These are phyloP conservation scores for Vitis labrusca DNA, from an alignment of 164 flowering plant genomes.

Conservation along the genomic window DNA sequence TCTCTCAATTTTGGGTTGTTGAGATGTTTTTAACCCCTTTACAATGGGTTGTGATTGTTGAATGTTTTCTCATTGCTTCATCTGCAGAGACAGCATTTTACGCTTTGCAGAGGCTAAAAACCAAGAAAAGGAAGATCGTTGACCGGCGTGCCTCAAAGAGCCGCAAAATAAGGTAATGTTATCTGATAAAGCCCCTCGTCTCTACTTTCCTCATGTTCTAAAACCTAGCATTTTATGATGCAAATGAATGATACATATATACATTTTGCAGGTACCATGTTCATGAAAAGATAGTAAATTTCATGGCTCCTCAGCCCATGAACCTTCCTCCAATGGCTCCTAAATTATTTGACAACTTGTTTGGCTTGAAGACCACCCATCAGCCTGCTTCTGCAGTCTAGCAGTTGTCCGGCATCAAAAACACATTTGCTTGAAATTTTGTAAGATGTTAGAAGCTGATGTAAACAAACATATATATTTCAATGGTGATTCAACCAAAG, in stretches of 20 bases:
- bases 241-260: neutral
- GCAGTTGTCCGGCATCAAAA: neutral
- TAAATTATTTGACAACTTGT: conserved; percentile 69
- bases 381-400: conserved; percentile 17
- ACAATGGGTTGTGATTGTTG: neutral
- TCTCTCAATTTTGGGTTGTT: too few species aligned
- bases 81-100: conserved; percentile 68
- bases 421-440: too few species aligned
- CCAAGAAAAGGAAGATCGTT: conserved; percentile 80
- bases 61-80: neutral
- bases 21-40: too few species aligned
- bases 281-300: conserved; percentile 81
- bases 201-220: too few species aligned
- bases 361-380: conserved; percentile 45
- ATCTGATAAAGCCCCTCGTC: neutral
- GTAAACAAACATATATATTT: too few species aligned
- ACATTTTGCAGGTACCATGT: conserved; percentile 62
- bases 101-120: conserved; percentile 62
- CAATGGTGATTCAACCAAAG: too few species aligned
- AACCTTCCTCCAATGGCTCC: conserved; percentile 72
- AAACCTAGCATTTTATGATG: too few species aligned
- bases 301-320: conserved; percentile 83
- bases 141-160: conserved; percentile 92
- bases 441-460: too few species aligned
- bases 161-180: conserved; percentile 78